Conservation (phyloP, 108 stramenopile genomes). For the Craspedostauros australis region DNA sequence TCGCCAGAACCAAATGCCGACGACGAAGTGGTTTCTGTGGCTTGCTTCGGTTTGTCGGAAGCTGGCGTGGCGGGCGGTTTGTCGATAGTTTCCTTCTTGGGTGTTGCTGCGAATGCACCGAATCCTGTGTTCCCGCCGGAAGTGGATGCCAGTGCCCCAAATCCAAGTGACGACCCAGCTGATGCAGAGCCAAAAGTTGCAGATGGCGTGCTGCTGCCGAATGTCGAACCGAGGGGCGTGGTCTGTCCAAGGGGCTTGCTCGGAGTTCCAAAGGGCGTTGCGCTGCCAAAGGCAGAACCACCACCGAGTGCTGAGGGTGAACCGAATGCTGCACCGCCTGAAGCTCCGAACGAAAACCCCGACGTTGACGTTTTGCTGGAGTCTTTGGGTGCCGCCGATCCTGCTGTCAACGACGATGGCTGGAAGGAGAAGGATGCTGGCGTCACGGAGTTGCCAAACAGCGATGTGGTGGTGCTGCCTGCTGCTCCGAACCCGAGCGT, state of each 20-base stretch:
- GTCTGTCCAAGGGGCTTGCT: too few relatives aligned
- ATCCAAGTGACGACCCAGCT: conserved; percentile 13
- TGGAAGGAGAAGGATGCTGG: too few relatives aligned
- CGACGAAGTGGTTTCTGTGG: neutral
- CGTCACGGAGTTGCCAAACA: too few relatives aligned
- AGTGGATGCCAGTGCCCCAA: conserved; percentile 11
- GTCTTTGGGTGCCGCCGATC: too few relatives aligned
- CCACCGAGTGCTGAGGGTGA: conserved; percentile 33
- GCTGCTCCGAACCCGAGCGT: too few relatives aligned
- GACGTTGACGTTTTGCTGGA: too few relatives aligned
- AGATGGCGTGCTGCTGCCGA: too few relatives aligned
- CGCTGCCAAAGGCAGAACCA: conserved; percentile 1
- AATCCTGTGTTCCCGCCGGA: conserved; percentile 1
- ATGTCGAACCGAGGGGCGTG: too few relatives aligned
- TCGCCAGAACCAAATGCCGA: conserved; percentile 1
- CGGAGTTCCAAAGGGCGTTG: conserved; percentile 7
- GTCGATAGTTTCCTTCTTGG: too few relatives aligned
- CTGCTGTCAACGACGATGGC: too few relatives aligned
- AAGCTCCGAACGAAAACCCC: conserved; percentile 2
- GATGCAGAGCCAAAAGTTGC: conserved; percentile 22
- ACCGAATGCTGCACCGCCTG: conserved; percentile 21
- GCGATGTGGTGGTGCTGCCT: too few relatives aligned
- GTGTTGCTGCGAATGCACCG: conserved; percentile 6
- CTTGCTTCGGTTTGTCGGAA: neutral
- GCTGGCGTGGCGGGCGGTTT: too few relatives aligned